Evolutionary conservation across 139 green algal species (phyloP).

Genomic region (Yamagishiella unicocca): DNA sequence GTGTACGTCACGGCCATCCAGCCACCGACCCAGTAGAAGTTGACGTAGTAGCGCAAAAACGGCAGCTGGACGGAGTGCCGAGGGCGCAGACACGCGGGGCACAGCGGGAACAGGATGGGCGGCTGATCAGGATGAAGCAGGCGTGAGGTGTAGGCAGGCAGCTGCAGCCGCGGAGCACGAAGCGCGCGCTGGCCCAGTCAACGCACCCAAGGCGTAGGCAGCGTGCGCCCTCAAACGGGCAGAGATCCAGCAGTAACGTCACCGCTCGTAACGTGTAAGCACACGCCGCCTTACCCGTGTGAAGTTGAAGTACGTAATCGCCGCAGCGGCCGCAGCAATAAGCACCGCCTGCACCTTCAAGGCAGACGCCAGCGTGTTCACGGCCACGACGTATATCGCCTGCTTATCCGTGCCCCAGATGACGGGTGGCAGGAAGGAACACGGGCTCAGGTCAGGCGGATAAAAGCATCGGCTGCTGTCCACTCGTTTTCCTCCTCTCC

Average conservation of each 20-base stretch:
- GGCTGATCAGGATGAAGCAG: neutral
- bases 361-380: constrained; percentile 6
- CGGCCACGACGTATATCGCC: constrained; percentile 1
- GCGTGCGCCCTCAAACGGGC: neutral
- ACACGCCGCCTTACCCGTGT: neutral
- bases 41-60: constrained; percentile 17
- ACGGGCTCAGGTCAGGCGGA: no score
- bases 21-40: constrained; percentile 21
- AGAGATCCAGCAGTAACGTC: neutral
- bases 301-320: constrained; percentile 16
- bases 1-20: constrained; percentile 39
- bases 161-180: no score
- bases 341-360: neutral
- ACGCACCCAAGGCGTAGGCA: neutral
- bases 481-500: no score
- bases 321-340: neutral
- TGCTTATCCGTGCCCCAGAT: neutral
- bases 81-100: neutral
- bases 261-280: neutral
- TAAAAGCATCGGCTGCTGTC: no score
- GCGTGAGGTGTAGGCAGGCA: neutral
- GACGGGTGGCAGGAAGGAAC: no score
- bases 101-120: neutral
- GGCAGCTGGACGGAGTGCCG: neutral
- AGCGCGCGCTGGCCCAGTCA: neutral